Evolutionary conservation across 1,284 basidiomycete species (phyloP).

Genomic region (Puccinia hordei): DNA sequence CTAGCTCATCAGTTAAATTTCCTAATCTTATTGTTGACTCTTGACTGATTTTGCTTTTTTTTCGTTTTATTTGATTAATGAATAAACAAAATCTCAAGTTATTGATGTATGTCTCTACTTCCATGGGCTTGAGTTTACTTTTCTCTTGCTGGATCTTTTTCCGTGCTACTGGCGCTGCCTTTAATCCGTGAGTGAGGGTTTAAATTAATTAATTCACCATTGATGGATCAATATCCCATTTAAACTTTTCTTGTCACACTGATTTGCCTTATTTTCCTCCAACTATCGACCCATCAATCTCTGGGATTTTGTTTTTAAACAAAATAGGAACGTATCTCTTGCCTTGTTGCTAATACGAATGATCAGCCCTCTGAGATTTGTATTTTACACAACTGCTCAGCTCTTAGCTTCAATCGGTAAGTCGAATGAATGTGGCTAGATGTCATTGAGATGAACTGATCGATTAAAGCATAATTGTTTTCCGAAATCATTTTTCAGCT

Average conservation of each 20-base stretch:
- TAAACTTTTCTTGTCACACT: too few relatives aligned
- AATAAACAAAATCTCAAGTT: slow-evolving; percentile 25
- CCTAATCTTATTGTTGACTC: too few relatives aligned
- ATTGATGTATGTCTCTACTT: slow-evolving; percentile 67
- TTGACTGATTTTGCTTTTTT: background rate
- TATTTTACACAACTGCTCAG: slow-evolving; percentile 69
- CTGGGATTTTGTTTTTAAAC: too few relatives aligned
- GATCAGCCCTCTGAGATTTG: slow-evolving; percentile 67
- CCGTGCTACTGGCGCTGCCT: slow-evolving; percentile 67
- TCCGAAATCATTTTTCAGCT: slow-evolving; percentile 1
- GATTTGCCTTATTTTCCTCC: background rate
- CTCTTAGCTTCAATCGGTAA: slow-evolving; percentile 41
- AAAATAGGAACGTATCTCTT: slow-evolving; percentile 69
- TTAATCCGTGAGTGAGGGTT: slow-evolving; percentile 57
- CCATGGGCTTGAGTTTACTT: slow-evolving; percentile 70
- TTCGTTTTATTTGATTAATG: background rate
- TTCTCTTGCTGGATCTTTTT: slow-evolving; percentile 74
- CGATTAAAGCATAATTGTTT: slow-evolving; percentile 5
- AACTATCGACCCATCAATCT: background rate
- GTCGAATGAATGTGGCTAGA: too few relatives aligned
- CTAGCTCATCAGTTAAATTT: background rate
- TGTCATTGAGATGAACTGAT: too few relatives aligned
- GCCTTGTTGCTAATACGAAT: slow-evolving; percentile 68
- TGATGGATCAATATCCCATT: too few relatives aligned
- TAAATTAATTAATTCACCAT: too few relatives aligned